Base-by-base conservation (phyloP, 2,329 filamentous ascomycete species). In the Coniochaeta prunicola region DNA sequence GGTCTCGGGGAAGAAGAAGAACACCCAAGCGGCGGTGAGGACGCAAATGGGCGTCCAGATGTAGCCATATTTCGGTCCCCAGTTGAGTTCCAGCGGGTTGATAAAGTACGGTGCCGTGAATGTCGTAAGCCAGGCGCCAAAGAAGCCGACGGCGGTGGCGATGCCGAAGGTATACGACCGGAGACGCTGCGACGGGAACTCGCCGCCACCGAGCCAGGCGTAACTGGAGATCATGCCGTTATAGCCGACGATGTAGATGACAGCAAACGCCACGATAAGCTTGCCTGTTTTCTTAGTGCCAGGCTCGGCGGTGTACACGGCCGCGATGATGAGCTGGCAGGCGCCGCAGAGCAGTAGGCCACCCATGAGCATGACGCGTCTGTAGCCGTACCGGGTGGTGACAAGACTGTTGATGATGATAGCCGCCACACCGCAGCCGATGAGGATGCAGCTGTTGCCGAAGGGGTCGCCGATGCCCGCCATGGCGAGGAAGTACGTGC, bases 101-200 rank as follows among this genome's bases (percentile, higher is more conserved):
- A 85, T 84, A 63, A 85, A 85, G 64, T 84, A 84, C 0, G 81
- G 81, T 2, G 81, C 80, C 0, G 81, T 84, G 63, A 84, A 84
- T 0, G 80, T 82, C 0, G 80, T 79, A 7, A 81, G 71, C 81
- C 81, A 84, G 12, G 81, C 81, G 1, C 79, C 77, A 10, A 83
- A 71, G 67, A 84, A 84, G 0, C 78, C 80, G 24, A 81, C 69
- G 4, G 79, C 77, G 0, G 80, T 77, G 0, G 81, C 81, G 1
- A 81, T 66, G 40, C 82, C 81, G 58, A 85, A 84, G 0, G 81
- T 84, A 62, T 84, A 80, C 0, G 76, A 79, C 13, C 82, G 77
- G 8, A 85, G 73, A 4, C 80, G 74, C 64, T 84, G 81, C 0
- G 80, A 82, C 0, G 81, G 81, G 9, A 84, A 72, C 64, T 85